Conservation (phyloP, 305 asterid species). For the Rubia balearica region DNA sequence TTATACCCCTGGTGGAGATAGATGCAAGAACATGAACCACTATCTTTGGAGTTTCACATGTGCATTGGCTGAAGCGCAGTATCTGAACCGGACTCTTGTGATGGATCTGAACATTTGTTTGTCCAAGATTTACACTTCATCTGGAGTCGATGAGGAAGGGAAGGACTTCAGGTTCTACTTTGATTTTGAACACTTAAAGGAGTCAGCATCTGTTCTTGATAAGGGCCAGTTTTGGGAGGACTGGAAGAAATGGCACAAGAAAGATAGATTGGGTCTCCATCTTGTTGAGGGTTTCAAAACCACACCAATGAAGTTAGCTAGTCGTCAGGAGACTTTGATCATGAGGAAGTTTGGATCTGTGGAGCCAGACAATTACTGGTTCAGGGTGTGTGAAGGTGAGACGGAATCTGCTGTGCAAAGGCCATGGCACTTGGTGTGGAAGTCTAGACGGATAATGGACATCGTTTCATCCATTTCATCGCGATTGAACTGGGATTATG, state of each 20-base stretch:
- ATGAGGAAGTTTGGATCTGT: conserved; percentile 74
- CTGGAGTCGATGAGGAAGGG: conserved; percentile 73
- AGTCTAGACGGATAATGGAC: conserved; percentile 60
- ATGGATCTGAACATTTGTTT: conserved; percentile 70
- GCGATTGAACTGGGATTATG: conserved; percentile 71
- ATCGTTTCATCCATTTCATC: conserved; percentile 43
- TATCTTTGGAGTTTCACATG: conserved; percentile 79
- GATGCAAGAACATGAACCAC: conserved; percentile 80
- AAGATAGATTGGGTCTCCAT: conserved; percentile 48
- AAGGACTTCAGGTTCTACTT: conserved; percentile 78
- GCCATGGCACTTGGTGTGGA: conserved; percentile 70
- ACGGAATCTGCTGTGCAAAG: conserved; percentile 43
- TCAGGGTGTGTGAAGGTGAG: conserved; percentile 79
- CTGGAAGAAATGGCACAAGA: conserved; percentile 53
- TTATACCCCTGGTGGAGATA: conserved; percentile 71
- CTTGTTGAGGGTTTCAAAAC: conserved; percentile 63
- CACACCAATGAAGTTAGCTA: conserved; percentile 57
- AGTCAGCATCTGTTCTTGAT: conserved; percentile 55
- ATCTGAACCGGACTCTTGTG: conserved; percentile 72
- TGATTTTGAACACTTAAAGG: conserved; percentile 79
- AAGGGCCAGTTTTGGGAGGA: conserved; percentile 60
- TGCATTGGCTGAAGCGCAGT: conserved; percentile 82
- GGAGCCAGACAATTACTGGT: conserved; percentile 85
- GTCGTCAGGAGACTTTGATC: conserved; percentile 47
- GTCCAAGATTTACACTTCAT: conserved; percentile 53